A percentile compares a stretch with the other conserved stretches of the same genome.
Conservation (phyloP, 805 yeast genomes). For the Metschnikowia vanudenii region DNA sequence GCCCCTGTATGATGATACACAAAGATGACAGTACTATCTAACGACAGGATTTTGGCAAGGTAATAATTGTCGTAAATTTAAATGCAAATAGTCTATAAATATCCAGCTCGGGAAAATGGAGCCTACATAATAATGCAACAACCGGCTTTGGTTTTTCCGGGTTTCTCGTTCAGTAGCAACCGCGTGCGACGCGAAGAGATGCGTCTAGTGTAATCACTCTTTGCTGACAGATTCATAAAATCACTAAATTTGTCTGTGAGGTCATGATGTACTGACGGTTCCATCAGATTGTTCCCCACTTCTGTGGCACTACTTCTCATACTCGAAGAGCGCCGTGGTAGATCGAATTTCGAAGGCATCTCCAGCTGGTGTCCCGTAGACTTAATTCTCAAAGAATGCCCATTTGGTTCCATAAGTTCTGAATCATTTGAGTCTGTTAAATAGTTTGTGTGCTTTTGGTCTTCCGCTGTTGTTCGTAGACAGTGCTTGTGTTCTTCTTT, state of each 20-base stretch:
- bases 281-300: background rate
- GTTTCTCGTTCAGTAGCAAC: background rate
- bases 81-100: constrained; percentile 5
- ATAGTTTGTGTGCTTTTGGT: background rate
- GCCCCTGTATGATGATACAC: constrained; percentile 29
- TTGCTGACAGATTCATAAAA: background rate
- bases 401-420: background rate
- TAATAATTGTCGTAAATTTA: background rate
- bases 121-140: constrained; percentile 22
- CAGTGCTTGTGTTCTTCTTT: background rate
- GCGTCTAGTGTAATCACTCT: background rate
- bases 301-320: background rate
- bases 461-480: background rate
- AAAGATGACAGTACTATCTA: background rate
- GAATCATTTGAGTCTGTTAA: background rate
- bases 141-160: constrained; percentile 8
- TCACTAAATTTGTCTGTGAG: constrained; percentile 1
- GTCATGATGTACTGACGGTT: constrained; percentile 1
- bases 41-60: background rate
- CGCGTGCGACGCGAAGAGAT: background rate
- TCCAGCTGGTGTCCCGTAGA: background rate
- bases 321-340: background rate
- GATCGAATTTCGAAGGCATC: background rate
- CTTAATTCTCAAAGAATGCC: background rate
- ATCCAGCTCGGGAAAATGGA: background rate